Conservation (phyloP, 2,329 filamentous ascomycete genomes). For the Fusarium oligoseptatum region DNA sequence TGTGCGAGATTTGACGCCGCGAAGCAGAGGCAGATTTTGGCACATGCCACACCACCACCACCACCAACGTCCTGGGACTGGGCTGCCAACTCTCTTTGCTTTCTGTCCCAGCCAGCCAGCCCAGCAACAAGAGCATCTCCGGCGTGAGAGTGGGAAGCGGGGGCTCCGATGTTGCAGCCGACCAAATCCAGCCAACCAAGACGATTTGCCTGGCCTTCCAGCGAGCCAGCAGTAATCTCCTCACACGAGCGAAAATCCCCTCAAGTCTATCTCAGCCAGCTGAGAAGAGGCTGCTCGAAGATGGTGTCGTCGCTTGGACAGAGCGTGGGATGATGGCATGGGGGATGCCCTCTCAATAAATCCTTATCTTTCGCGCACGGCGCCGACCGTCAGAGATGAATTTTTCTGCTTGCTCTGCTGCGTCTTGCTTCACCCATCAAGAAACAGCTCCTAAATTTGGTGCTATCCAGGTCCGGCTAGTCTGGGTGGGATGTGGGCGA, state of each 20-base stretch:
- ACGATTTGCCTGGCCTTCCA: not conserved
- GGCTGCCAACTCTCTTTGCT: conserved; percentile 21
- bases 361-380: conserved; percentile 28
- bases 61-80: conserved; percentile 3
- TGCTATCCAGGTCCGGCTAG: conserved; percentile 27
- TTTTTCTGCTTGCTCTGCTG: conserved; percentile 13
- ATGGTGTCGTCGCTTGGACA: not conserved
- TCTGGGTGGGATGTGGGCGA: conserved; percentile 34
- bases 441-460: conserved; percentile 13
- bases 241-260: conserved; percentile 2
- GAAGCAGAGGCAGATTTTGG: conserved; percentile 24
- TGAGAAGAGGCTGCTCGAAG: not conserved
- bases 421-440: not conserved
- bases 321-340: conserved; percentile 3
- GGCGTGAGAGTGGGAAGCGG: conserved; percentile 34
- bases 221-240: conserved; percentile 3
- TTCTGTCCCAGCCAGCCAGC: conserved; percentile 19
- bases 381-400: conserved; percentile 16
- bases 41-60: conserved; percentile 35
- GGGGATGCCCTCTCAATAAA: conserved; percentile 6
- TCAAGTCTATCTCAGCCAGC: not conserved
- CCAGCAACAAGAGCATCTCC: conserved; percentile 31
- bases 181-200: conserved; percentile 25
- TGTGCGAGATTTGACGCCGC: conserved; percentile 21
- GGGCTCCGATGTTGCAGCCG: conserved; percentile 39